These are phyloP conservation scores for Neofusicoccum sp. DNA, from an alignment of 2,329 filamentous ascomycete species.

Conservation along the genomic window DNA sequence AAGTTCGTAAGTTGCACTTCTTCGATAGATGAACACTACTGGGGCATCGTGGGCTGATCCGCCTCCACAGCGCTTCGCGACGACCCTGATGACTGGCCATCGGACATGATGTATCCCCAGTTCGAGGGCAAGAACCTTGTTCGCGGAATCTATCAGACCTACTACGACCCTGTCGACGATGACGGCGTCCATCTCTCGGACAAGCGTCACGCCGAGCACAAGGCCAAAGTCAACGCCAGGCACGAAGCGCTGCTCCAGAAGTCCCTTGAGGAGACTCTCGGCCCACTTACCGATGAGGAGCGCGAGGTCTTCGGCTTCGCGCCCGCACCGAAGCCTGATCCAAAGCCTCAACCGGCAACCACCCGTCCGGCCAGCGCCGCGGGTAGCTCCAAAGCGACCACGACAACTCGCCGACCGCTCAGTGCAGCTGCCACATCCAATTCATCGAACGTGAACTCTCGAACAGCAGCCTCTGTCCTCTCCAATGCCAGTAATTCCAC, in stretches of 20 bases:
- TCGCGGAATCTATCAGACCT: slow-evolving; percentile 51
- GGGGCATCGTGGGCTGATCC: background rate
- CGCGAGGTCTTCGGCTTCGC: slow-evolving; percentile 48
- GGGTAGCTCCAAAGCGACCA: slow-evolving; percentile 20
- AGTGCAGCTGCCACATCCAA: slow-evolving; percentile 6
- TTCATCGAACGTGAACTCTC: slow-evolving; percentile 54
- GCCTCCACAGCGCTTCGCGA: slow-evolving; percentile 55
- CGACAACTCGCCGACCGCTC: slow-evolving; percentile 16
- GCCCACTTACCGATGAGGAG: slow-evolving; percentile 38
- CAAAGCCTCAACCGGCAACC: slow-evolving; percentile 19
- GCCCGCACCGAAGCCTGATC: slow-evolving; percentile 23
- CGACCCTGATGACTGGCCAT: slow-evolving; percentile 66
- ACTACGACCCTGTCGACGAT: slow-evolving; percentile 60
- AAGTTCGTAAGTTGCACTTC: slow-evolving; percentile 31
- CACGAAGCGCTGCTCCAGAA: slow-evolving; percentile 67
- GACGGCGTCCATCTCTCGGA: slow-evolving; percentile 64
- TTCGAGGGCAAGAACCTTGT: slow-evolving; percentile 55
- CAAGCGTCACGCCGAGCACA: slow-evolving; percentile 52
- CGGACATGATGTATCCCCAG: slow-evolving; percentile 50
- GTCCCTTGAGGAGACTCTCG: slow-evolving; percentile 62
- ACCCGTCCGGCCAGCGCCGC: slow-evolving; percentile 26
- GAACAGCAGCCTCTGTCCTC: slow-evolving; percentile 47
- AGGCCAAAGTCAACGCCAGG: slow-evolving; percentile 47
- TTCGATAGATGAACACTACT: background rate
- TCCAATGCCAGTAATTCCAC: slow-evolving; percentile 21